Evolutionary conservation across 148 eudicot species (phyloP).

Genomic region (Spergularia marina): DNA sequence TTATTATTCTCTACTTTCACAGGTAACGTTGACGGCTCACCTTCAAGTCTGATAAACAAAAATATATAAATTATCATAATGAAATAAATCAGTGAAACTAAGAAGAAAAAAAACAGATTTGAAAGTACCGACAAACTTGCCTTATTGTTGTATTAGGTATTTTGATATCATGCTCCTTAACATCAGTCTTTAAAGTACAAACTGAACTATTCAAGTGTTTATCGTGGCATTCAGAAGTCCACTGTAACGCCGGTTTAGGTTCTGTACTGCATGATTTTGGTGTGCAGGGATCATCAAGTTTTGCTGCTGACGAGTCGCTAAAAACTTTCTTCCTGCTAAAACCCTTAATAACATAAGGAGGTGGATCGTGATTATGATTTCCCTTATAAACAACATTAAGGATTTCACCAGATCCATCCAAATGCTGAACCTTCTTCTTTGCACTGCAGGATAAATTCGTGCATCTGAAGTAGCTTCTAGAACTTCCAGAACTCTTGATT

Average conservation of each 20-base stretch:
- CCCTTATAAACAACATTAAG: constrained; percentile 59
- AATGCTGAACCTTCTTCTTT: constrained; percentile 72
- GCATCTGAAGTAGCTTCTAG: constrained; percentile 79
- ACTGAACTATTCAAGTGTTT: constrained; percentile 22
- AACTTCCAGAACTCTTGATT: constrained; percentile 77
- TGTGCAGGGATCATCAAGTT: constrained; percentile 28
- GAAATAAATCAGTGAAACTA: not conserved
- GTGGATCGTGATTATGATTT: constrained; percentile 71
- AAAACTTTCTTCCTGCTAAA: constrained; percentile 36
- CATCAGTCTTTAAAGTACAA: constrained; percentile 10
- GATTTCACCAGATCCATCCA: constrained; percentile 44
- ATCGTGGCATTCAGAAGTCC: constrained; percentile 19
- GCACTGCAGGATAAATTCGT: constrained; percentile 53
- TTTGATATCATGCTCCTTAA: constrained; percentile 14
- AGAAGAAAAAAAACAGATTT: not conserved
- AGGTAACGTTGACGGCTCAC: constrained; percentile 14
- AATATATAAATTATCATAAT: not conserved
- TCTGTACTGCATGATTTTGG: constrained; percentile 28
- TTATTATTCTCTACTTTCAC: constrained; percentile 19
- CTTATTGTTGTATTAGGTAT: constrained; percentile 19
- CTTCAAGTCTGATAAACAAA: constrained; percentile 23
- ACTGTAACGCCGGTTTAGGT: constrained; percentile 16
- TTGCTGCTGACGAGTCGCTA: constrained; percentile 22
- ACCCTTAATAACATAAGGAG: constrained; percentile 42
- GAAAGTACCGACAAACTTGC: constrained; percentile 20